phyloP scores from a whole-genome alignment of 192 early-diverging fungal genomes.

The Oehlia diaphana region DNA sequence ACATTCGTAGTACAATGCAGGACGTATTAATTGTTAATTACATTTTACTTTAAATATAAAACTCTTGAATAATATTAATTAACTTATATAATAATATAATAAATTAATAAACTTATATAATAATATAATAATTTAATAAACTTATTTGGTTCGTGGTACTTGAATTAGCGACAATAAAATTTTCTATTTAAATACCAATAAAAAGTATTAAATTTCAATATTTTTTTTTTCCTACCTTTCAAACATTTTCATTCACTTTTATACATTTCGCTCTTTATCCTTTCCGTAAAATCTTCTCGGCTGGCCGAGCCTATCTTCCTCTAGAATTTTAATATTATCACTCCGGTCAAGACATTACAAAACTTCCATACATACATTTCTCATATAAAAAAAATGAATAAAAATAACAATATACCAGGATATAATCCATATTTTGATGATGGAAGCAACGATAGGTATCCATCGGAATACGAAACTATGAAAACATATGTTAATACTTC shows the following conservation, averaged over 20 bases:
- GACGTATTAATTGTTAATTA: too few relatives aligned
- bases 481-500: neutral
- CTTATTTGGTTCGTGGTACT: too few relatives aligned
- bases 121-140: too few relatives aligned
- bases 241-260: neutral
- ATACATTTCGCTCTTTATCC: neutral
- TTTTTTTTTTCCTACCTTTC: neutral
- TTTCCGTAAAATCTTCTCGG: neutral
- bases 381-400: neutral
- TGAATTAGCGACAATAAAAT: too few relatives aligned
- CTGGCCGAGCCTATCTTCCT: constrained; percentile 14
- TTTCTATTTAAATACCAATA: too few relatives aligned
- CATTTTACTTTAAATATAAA: neutral
- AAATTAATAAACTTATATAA: too few relatives aligned
- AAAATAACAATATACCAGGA: neutral
- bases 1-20: too few relatives aligned
- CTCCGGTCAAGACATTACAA: neutral
- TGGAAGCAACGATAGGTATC: neutral
- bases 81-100: too few relatives aligned
- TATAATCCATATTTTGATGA: constrained; percentile 13
- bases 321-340: neutral
- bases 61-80: neutral
- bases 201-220: too few relatives aligned
- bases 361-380: too few relatives aligned
- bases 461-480: neutral